These are phyloP conservation scores for Hericium erinaceus DNA, from an alignment of 768 basidiomycete genomes.

Conservation along the genomic window DNA sequence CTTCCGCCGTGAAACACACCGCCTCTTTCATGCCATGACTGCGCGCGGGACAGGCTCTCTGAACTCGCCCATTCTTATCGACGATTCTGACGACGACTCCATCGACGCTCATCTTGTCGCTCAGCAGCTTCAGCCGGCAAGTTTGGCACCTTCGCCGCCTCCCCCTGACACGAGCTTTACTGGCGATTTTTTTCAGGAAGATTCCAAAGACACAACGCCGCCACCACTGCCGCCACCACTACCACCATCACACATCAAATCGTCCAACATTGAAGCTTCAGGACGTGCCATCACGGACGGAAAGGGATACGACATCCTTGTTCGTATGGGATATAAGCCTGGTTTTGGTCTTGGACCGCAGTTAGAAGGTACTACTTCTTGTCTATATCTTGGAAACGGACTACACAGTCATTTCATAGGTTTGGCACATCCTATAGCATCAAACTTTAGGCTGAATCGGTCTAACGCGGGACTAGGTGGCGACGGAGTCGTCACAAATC, in stretches of 20 bases:
- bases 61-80: slow-evolving; percentile 13
- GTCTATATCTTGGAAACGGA: background rate
- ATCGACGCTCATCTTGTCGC: background rate
- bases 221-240: too few species aligned
- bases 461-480: too few species aligned
- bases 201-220: background rate
- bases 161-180: background rate
- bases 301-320: slow-evolving; percentile 10
- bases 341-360: slow-evolving; percentile 11
- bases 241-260: too few species aligned
- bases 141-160: background rate
- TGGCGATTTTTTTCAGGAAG: background rate
- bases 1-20: background rate
- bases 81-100: slow-evolving; percentile 10
- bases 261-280: too few species aligned
- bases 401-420: too few species aligned
- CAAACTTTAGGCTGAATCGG: too few species aligned
- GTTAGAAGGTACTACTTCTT: slow-evolving; percentile 9
- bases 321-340: slow-evolving; percentile 13
- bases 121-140: background rate
- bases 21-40: slow-evolving; percentile 1
- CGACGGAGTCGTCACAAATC: too few species aligned
- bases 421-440: too few species aligned
- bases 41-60: slow-evolving; percentile 6
- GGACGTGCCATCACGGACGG: background rate